phyloP scores from a whole-genome alignment of 2,329 filamentous ascomycete species.

The Kalaharituber pfeilii region DNA sequence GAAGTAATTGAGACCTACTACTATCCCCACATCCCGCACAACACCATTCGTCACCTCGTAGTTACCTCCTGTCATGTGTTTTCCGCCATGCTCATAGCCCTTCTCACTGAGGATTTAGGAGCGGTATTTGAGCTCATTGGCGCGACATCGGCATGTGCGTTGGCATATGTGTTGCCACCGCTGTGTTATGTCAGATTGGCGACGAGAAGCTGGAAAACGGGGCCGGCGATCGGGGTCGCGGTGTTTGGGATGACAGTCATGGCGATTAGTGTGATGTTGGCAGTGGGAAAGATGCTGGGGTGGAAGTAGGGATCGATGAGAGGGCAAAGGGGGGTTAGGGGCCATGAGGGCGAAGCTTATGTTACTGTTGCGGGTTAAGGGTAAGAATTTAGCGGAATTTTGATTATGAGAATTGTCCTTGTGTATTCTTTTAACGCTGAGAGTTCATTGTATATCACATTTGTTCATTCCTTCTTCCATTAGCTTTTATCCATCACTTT shows the following conservation, averaged over 20 bases:
- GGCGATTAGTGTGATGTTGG: conserved; percentile 60
- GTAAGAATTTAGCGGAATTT: too few relatives aligned
- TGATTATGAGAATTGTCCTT: too few relatives aligned
- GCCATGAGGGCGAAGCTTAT: too few relatives aligned
- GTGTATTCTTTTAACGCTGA: too few relatives aligned
- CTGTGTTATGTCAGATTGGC: conserved; percentile 90
- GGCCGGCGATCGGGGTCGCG: conserved; percentile 53
- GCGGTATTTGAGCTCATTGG: conserved; percentile 92
- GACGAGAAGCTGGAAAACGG: conserved; percentile 55
- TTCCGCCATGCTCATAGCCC: conserved; percentile 54
- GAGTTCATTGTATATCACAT: too few relatives aligned
- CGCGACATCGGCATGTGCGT: conserved; percentile 78
- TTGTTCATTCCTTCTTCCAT: too few relatives aligned
- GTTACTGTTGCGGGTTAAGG: too few relatives aligned
- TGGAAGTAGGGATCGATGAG: too few relatives aligned
- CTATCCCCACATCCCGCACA: conserved; percentile 55
- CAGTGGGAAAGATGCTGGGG: conserved; percentile 56
- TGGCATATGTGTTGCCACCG: conserved; percentile 90
- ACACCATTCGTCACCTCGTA: conserved; percentile 66
- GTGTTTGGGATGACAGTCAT: conserved; percentile 66
- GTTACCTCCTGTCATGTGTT: conserved; percentile 74
- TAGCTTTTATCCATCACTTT: too few relatives aligned
- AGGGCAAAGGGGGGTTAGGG: too few relatives aligned
- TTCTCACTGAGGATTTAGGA: conserved; percentile 84
- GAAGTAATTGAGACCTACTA: conserved; percentile 38